Conservation (phyloP, 495 filamentous ascomycete species). For the Annulohypoxylon stygium region DNA sequence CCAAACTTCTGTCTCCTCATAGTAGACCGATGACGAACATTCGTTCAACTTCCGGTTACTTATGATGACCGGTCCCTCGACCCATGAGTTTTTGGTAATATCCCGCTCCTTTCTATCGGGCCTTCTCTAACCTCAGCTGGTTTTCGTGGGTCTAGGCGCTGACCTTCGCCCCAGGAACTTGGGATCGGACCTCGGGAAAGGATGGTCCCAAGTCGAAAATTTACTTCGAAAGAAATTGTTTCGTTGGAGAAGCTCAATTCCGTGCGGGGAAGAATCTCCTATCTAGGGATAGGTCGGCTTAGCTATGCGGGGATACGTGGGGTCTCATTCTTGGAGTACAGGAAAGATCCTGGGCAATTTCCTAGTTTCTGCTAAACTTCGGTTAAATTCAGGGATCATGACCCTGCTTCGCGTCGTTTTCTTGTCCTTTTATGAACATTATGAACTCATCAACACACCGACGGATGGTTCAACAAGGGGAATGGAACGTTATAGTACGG, state of each 20-base stretch:
- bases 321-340: constrained; percentile 12
- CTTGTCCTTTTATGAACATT: not conserved
- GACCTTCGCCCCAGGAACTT: constrained; percentile 6
- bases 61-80: not conserved
- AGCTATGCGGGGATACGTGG: constrained; percentile 22
- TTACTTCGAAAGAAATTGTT: constrained; percentile 23
- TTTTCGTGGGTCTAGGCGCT: constrained; percentile 1
- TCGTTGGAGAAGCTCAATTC: constrained; percentile 19
- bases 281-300: constrained; percentile 13
- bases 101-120: constrained; percentile 33
- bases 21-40: constrained; percentile 10
- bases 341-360: not conserved
- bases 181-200: constrained; percentile 21
- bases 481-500: not conserved
- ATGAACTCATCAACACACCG: constrained; percentile 6
- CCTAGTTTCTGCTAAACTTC: constrained; percentile 11
- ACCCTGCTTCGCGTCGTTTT: not conserved
- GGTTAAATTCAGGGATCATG: constrained; percentile 4
- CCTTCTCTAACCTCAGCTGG: constrained; percentile 25
- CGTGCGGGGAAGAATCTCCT: constrained; percentile 29
- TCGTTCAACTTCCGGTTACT: not conserved
- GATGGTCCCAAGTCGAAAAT: constrained; percentile 1
- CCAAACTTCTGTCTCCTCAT: not conserved
- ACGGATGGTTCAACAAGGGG: not conserved
- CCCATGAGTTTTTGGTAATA: constrained; percentile 18